Conservation (phyloP, 345 rosid genomes). For the Arabidopsis thaliana region TAIR10.1 NC_003076.8:7364501-7365000, state of each 20-base stretch:
- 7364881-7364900: slow-evolving; percentile 22
- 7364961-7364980: slow-evolving; percentile 47
- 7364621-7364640: slow-evolving; percentile 13
- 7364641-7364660: slow-evolving; percentile 28
- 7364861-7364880: slow-evolving; percentile 15
- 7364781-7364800: not conserved
- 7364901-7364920: slow-evolving; percentile 32
- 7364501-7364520: not conserved
- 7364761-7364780: slow-evolving; percentile 31
- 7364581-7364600: slow-evolving; percentile 23
- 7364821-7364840: slow-evolving; percentile 34
- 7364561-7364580: not conserved
- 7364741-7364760: slow-evolving; percentile 35
- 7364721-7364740: slow-evolving; percentile 24
- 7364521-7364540: not conserved
- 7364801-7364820: slow-evolving; percentile 21
- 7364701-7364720: slow-evolving; percentile 34
- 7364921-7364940: slow-evolving; percentile 39
- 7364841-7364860: slow-evolving; percentile 25
- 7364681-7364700: slow-evolving; percentile 44
- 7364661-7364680: slow-evolving; percentile 39
- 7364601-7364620: slow-evolving; percentile 32
- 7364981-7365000: slow-evolving; percentile 41
- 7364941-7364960: slow-evolving; percentile 47
- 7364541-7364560: not conserved